Conservation (phyloP, 2,329 filamentous ascomycete genomes). For the Rutstroemia sydowiana region DNA sequence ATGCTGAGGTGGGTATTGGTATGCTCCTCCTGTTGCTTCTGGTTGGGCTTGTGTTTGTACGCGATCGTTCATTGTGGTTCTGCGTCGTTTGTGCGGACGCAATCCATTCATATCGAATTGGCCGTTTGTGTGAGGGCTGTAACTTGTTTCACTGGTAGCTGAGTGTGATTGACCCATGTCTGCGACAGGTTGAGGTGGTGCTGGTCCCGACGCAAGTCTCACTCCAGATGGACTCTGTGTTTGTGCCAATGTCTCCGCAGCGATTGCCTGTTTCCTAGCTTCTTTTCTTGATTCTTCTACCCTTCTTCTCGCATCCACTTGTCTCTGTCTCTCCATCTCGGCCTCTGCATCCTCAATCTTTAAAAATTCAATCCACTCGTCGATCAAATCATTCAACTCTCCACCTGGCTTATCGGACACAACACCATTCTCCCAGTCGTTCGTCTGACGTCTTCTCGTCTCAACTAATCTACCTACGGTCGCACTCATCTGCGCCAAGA, state of each 20-base stretch:
- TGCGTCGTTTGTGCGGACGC: constrained; percentile 24
- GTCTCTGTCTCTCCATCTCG: constrained; percentile 29
- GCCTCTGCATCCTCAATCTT: constrained; percentile 29
- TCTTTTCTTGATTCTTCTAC: constrained; percentile 29
- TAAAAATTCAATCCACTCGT: constrained; percentile 30
- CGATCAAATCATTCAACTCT: constrained; percentile 27
- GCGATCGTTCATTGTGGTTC: constrained; percentile 24
- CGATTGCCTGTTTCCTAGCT: constrained; percentile 27
- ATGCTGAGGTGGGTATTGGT: constrained; percentile 13
- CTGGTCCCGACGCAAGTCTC: constrained; percentile 13
- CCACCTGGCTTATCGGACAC: constrained; percentile 27
- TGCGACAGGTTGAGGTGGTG: constrained; percentile 12
- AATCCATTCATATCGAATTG: constrained; percentile 23
- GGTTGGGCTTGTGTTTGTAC: constrained; percentile 24
- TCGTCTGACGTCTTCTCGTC: constrained; percentile 24
- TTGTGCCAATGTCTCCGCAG: constrained; percentile 20
- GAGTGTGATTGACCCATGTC: constrained; percentile 14
- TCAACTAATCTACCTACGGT: constrained; percentile 29
- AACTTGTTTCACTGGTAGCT: constrained; percentile 11
- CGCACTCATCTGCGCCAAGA: constrained; percentile 30
- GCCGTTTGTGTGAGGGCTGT: constrained; percentile 10
- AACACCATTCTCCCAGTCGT: constrained; percentile 29
- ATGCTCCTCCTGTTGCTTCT: constrained; percentile 14
- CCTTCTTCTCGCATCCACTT: constrained; percentile 27
- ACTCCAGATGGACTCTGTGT: constrained; percentile 17